Percentiles rank a stretch among this genome's conserved stretches.
Conservation (phyloP, 805 yeast genomes). For the Wickerhamomyces chambardii region DNA sequence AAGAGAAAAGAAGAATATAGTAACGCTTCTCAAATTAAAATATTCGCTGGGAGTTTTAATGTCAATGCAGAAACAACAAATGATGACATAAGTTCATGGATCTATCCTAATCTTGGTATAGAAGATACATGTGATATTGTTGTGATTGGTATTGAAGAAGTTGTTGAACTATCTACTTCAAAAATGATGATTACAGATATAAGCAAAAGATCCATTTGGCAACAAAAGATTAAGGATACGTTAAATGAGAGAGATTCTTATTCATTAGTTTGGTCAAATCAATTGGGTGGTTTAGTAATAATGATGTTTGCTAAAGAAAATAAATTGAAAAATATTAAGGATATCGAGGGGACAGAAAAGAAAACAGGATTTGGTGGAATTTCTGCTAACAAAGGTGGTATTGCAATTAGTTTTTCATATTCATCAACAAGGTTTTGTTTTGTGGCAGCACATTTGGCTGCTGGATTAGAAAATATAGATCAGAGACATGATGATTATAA, state of each 20-base stretch:
- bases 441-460: constrained; percentile 85
- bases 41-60: constrained; percentile 84
- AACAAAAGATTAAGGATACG: constrained; percentile 41
- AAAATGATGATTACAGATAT: constrained; percentile 77
- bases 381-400: constrained; percentile 76
- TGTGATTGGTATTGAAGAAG: constrained; percentile 83
- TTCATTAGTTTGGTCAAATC: constrained; percentile 61
- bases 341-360: constrained; percentile 64
- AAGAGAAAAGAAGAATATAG: constrained; percentile 46
- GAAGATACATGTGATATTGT: constrained; percentile 54
- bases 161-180: constrained; percentile 76
- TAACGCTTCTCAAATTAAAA: constrained; percentile 44
- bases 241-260: constrained; percentile 38
- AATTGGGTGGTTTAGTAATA: constrained; percentile 77
- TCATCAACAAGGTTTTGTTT: constrained; percentile 69
- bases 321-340: constrained; percentile 41
- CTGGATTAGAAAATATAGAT: constrained; percentile 73
- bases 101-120: constrained; percentile 52
- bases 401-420: constrained; percentile 57
- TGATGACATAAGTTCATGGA: constrained; percentile 64
- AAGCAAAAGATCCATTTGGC: constrained; percentile 54
- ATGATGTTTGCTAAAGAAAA: constrained; percentile 56
- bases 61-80: constrained; percentile 61
- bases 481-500: constrained; percentile 86
- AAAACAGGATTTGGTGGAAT: constrained; percentile 95